Conservation (phyloP, 2,329 filamentous ascomycete genomes). For the Hypoxylon sp. region DNA sequence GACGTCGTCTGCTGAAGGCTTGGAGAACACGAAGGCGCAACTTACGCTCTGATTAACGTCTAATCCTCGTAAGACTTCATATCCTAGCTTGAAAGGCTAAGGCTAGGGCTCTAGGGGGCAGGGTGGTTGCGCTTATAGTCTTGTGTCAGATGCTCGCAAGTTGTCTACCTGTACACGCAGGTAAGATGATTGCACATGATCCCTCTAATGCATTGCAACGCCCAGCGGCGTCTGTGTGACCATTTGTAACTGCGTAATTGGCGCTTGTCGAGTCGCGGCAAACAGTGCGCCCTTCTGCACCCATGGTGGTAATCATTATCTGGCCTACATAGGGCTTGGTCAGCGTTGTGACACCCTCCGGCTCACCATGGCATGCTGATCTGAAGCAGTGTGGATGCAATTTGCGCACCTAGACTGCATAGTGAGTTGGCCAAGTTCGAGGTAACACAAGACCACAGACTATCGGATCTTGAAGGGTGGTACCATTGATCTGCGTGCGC, state of each 20-base stretch:
- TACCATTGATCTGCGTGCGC: slow-evolving; percentile 31
- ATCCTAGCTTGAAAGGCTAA: slow-evolving; percentile 3
- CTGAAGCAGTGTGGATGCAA: slow-evolving; percentile 37
- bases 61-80: slow-evolving; percentile 1
- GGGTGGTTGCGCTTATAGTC: slow-evolving; percentile 21
- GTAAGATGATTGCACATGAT: slow-evolving; percentile 38
- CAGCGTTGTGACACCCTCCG: slow-evolving; percentile 34
- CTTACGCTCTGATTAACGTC: slow-evolving; percentile 19
- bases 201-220: slow-evolving; percentile 42
- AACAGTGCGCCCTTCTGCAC: slow-evolving; percentile 27
- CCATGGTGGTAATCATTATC: slow-evolving; percentile 15
- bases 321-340: slow-evolving; percentile 25
- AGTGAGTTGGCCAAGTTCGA: slow-evolving; percentile 34
- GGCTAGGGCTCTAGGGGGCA: neutral
- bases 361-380: slow-evolving; percentile 35
- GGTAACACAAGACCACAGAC: slow-evolving; percentile 35
- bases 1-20: slow-evolving; percentile 28
- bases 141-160: slow-evolving; percentile 37
- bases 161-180: slow-evolving; percentile 31
- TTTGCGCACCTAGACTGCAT: slow-evolving; percentile 39
- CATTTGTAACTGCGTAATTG: slow-evolving; percentile 33
- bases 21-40: slow-evolving; percentile 7
- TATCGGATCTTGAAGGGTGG: slow-evolving; percentile 39
- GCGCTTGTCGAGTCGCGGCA: slow-evolving; percentile 32
- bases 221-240: slow-evolving; percentile 39